These are phyloP conservation scores for Starmerella apis DNA, from an alignment of 805 yeast genomes.

Conservation along the genomic window DNA sequence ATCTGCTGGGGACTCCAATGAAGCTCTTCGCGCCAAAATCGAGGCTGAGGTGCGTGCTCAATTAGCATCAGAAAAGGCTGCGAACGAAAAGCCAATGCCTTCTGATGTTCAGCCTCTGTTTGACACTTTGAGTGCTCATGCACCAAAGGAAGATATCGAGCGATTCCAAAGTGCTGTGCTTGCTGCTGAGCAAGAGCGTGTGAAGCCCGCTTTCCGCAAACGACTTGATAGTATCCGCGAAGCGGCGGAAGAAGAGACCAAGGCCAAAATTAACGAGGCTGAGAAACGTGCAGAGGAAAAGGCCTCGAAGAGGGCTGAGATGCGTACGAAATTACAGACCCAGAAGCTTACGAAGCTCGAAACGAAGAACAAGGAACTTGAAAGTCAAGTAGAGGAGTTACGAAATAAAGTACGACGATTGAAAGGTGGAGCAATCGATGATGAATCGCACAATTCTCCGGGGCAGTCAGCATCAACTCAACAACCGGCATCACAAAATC, in stretches of 20 bases:
- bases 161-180: slow-evolving; percentile 17
- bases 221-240: slow-evolving; percentile 15
- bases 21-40: neutral
- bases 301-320: slow-evolving; percentile 21
- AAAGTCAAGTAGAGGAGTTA: slow-evolving; percentile 12
- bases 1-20: no score
- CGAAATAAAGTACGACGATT: slow-evolving; percentile 21
- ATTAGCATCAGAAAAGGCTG: neutral
- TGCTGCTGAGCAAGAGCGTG: slow-evolving; percentile 18
- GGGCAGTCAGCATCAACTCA: slow-evolving; percentile 1
- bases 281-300: slow-evolving; percentile 13
- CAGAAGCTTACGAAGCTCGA: slow-evolving; percentile 46
- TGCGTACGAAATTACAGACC: slow-evolving; percentile 38
- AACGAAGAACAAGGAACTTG: slow-evolving; percentile 30
- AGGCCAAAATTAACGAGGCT: slow-evolving; percentile 15
- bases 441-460: neutral
- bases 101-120: slow-evolving; percentile 10
- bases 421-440: slow-evolving; percentile 21
- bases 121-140: slow-evolving; percentile 7
- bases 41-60: slow-evolving; percentile 6
- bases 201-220: slow-evolving; percentile 18
- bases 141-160: slow-evolving; percentile 7
- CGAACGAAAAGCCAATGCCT: neutral
- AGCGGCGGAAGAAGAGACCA: slow-evolving; percentile 13
- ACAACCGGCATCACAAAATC: neutral